phyloP scores from a whole-genome alignment of 1,284 basidiomycete species.

The Leccinum ponderosum region DNA sequence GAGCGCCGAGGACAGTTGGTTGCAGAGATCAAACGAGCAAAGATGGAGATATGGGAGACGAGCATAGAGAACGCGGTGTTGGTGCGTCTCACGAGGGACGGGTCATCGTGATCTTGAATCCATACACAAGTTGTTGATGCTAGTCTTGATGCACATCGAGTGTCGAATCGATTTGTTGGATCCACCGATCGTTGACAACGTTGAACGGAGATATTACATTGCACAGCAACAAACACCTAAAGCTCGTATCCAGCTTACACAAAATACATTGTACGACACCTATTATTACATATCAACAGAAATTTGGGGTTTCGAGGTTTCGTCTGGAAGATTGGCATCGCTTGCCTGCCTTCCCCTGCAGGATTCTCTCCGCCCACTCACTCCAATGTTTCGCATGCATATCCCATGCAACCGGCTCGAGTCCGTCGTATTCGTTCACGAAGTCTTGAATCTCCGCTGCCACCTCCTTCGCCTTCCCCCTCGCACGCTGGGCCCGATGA shows the following conservation, averaged over 20 bases:
- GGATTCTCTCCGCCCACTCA: constrained; percentile 17
- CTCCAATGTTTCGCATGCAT: constrained; percentile 21
- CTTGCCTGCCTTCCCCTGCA: constrained; percentile 9
- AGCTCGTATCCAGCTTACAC: constrained; percentile 13
- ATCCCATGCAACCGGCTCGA: constrained; percentile 21
- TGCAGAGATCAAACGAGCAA: constrained; percentile 58
- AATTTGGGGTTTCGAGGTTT: constrained; percentile 10
- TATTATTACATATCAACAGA: constrained; percentile 14
- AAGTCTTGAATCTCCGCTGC: constrained; percentile 30
- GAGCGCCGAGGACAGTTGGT: constrained; percentile 52
- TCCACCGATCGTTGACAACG: background rate
- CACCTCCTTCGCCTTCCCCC: constrained; percentile 47
- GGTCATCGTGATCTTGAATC: constrained; percentile 2
- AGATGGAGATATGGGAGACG: constrained; percentile 70
- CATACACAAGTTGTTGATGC: background rate
- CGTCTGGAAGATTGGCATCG: constrained; percentile 18
- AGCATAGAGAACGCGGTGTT: constrained; percentile 73
- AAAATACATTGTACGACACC: constrained; percentile 6
- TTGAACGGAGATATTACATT: background rate
- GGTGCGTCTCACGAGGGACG: constrained; percentile 48
- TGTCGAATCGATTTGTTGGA: background rate
- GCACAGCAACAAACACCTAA: background rate
- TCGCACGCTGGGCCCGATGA: constrained; percentile 45
- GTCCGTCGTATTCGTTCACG: constrained; percentile 22
- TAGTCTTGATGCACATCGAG: background rate